Base-by-base conservation (phyloP, 2,329 filamentous ascomycete genomes). In the Helotiales sp. region DNA sequence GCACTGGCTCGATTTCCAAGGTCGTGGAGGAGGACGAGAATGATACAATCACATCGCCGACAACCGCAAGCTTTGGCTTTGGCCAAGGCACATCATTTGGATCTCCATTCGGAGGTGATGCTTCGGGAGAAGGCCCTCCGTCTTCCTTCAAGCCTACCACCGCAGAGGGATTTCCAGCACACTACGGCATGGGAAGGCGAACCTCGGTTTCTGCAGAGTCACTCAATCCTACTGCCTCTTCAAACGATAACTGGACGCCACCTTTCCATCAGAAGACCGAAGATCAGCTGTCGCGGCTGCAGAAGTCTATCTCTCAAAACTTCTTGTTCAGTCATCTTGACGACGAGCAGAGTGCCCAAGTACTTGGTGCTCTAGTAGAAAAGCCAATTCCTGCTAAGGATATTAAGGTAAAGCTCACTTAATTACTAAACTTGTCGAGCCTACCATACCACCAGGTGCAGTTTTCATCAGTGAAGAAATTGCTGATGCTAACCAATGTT, bases 191-290 rank as follows among this genome's bases (percentile, higher is more conserved):
- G 80, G 92, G 89, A 74, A 91, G 96, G 71, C 92, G 96, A 75
- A 97, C 94, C 45, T 98, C 96, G 3, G 96, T 99, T 62, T 98
- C 96, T 47, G 96, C 96, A 60, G 96, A 99, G 81, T 97, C 95
- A 1, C 85, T 98, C 76, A 97, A 97, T 79, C 96, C 96, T 20
- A 92, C 90, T 58, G 89, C 91, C 34, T 90, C 93, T 68, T 88
- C 88, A 65, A 90, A 93, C 75, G 93, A 96, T 78, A 96, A 93
- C 80, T 99, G 95, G 94, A 87, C 89, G 32, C 93, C 96, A 8
- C 96, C 96, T 2, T 87, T 87, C 74, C 93, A 96, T 78, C 87
- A 89, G 70, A 99, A 99, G 84, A 88, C 91, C 0, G 77, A 85
- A 0, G 93, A 97, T 15, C 96, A 98, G 81, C 80, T 96, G 54